Evolutionary conservation across 352 stramenopile genomes (phyloP).

Genomic region (Globisporangium paroecandrum): DNA sequence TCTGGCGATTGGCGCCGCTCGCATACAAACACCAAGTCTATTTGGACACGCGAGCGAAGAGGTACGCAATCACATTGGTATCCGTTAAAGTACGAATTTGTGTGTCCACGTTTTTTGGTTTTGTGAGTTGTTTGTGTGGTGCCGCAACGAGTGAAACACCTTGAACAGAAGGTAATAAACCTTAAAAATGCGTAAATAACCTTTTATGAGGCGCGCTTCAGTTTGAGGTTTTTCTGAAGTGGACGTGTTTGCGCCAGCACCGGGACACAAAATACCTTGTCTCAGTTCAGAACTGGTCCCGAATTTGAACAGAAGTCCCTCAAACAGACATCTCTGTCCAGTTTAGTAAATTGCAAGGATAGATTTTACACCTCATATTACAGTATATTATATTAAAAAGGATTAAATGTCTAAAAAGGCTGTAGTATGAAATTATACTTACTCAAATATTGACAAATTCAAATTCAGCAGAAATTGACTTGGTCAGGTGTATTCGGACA

Average conservation of each 20-base stretch:
- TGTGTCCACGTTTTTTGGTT: neutral
- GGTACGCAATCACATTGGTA: neutral
- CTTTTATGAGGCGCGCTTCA: neutral
- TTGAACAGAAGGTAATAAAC: neutral
- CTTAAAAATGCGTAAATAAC: neutral
- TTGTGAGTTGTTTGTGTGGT: neutral
- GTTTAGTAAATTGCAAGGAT: no score
- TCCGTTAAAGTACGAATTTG: neutral
- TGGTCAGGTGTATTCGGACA: neutral
- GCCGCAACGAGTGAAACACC: neutral
- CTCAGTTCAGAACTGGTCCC: slow-evolving; percentile 6
- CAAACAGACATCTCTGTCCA: no score
- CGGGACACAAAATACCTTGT: neutral
- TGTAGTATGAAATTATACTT: no score
- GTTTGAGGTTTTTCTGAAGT: slow-evolving; percentile 6
- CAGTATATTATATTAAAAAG: no score
- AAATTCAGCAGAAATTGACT: neutral
- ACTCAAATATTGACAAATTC: no score
- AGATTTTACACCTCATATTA: no score
- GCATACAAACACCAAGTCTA: neutral
- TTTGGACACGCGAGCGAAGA: neutral
- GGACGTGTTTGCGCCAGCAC: slow-evolving; percentile 10
- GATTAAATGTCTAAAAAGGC: no score
- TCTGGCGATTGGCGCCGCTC: neutral
- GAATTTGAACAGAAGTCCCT: neutral